Evolutionary conservation across 148 eudicot genomes (phyloP).

Genomic region (Heliosperma pusillum): DNA sequence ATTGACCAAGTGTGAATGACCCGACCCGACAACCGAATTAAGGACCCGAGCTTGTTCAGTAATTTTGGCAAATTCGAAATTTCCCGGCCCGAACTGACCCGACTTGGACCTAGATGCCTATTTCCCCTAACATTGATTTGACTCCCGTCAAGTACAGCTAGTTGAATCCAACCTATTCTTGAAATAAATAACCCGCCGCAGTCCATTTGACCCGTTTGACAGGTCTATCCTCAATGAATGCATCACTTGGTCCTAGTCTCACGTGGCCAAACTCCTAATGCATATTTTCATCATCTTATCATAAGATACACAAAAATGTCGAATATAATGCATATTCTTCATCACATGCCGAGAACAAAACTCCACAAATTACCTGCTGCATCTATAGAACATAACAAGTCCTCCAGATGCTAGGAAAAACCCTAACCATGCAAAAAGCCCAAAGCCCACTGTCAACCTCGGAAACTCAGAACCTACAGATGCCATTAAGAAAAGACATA

Average conservation of each 20-base stretch:
- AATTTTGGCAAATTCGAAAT: too few species aligned
- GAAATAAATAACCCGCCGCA: too few species aligned
- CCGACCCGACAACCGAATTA: too few species aligned
- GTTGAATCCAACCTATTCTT: too few species aligned
- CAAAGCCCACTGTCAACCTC: conserved; percentile 69
- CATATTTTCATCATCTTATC: neutral
- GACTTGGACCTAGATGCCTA: too few species aligned
- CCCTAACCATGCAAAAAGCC: conserved; percentile 86
- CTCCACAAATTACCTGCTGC: conserved; percentile 69
- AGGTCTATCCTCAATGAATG: too few species aligned
- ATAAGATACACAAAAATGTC: neutral
- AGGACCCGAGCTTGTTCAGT: too few species aligned
- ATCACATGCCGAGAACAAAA: neutral
- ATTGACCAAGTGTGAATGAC: too few species aligned
- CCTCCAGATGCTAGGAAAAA: conserved; percentile 72
- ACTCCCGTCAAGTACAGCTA: too few species aligned
- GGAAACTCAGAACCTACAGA: conserved; percentile 69
- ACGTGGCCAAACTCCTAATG: neutral
- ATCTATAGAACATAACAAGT: conserved; percentile 67
- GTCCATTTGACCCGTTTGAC: too few species aligned
- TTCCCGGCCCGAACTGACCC: too few species aligned
- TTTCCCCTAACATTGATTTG: too few species aligned
- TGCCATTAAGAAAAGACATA: conserved; percentile 12
- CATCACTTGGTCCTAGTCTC: neutral
- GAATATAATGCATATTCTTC: neutral